These are phyloP conservation scores for Harringtonia aguacate DNA, from an alignment of 2,329 filamentous ascomycete species.

Conservation along the genomic window DNA sequence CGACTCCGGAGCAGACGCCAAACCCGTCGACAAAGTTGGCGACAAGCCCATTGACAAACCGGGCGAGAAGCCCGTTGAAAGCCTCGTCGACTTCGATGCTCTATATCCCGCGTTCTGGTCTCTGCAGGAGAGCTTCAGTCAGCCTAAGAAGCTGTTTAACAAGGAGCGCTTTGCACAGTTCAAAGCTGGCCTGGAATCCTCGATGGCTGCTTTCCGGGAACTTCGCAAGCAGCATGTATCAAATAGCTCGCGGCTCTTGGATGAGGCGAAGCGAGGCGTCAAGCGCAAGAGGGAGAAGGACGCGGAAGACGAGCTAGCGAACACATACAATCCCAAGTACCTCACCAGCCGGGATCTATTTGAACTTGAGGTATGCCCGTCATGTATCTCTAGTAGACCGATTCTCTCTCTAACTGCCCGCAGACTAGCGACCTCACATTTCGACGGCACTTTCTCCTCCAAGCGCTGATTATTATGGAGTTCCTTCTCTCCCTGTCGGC, in stretches of 20 bases:
- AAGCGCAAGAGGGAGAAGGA: slow-evolving; percentile 59
- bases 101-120: slow-evolving; percentile 94
- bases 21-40: no score
- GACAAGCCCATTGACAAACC: no score
- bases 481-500: slow-evolving; percentile 87
- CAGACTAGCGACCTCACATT: slow-evolving; percentile 91
- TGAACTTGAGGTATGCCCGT: slow-evolving; percentile 63
- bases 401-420: slow-evolving; percentile 14
- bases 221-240: slow-evolving; percentile 38
- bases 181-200: slow-evolving; percentile 62
- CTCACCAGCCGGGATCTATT: slow-evolving; percentile 96
- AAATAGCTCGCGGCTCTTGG: slow-evolving; percentile 34
- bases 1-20: background rate
- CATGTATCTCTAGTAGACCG: background rate
- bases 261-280: slow-evolving; percentile 52
- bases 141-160: slow-evolving; percentile 76
- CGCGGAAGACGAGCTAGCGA: slow-evolving; percentile 48
- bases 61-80: slow-evolving; percentile 23
- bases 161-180: slow-evolving; percentile 65
- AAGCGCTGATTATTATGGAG: slow-evolving; percentile 88
- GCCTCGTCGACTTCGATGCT: slow-evolving; percentile 28
- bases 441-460: slow-evolving; percentile 85
- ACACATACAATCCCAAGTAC: slow-evolving; percentile 93
- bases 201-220: slow-evolving; percentile 42
- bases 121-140: slow-evolving; percentile 82